Conservation (phyloP, 2,329 filamentous ascomycete genomes). For the Penicillium sp. region DNA sequence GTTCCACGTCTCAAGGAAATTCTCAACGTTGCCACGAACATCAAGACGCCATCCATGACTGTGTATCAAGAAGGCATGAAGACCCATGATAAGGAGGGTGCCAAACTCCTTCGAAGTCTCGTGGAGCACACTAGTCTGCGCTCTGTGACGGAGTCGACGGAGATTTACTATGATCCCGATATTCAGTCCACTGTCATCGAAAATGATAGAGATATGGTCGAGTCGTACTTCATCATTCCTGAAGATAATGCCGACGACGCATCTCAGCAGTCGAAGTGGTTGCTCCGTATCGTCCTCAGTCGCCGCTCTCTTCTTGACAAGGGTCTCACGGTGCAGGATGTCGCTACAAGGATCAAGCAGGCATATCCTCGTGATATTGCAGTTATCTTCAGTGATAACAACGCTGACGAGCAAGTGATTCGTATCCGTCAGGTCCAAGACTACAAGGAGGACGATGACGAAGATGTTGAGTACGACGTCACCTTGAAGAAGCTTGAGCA, state of each 20-base stretch:
- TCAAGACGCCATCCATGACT: slow-evolving; percentile 97
- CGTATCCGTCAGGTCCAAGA: slow-evolving; percentile 78
- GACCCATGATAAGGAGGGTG: slow-evolving; percentile 68
- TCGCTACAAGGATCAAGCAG: slow-evolving; percentile 84
- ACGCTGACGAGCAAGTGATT: slow-evolving; percentile 91
- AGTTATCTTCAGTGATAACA: slow-evolving; percentile 96
- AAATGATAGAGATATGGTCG: slow-evolving; percentile 88
- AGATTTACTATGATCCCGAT: slow-evolving; percentile 96
- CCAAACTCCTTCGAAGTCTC: slow-evolving; percentile 79
- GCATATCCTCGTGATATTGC: slow-evolving; percentile 82
- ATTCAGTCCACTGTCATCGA: slow-evolving; percentile 81
- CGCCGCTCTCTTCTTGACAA: slow-evolving; percentile 93
- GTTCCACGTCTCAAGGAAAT: slow-evolving; percentile 99
- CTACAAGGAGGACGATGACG: slow-evolving; percentile 69
- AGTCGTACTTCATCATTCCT: slow-evolving; percentile 93
- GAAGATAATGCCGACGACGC: slow-evolving; percentile 69
- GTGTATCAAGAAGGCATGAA: slow-evolving; percentile 71
- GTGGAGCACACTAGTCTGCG: slow-evolving; percentile 94
- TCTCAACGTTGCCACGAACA: slow-evolving; percentile 94
- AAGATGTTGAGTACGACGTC: slow-evolving; percentile 77
- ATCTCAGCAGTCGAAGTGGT: slow-evolving; percentile 80
- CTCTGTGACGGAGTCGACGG: slow-evolving; percentile 84
- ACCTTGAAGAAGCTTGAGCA: slow-evolving; percentile 90
- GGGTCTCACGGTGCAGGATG: slow-evolving; percentile 83
- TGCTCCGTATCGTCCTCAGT: slow-evolving; percentile 88